Evolutionary conservation across 192 early-diverging fungal species (phyloP), one percentile per base, ranked within the genome.

Genomic region (Coemansia asiatica): DNA sequence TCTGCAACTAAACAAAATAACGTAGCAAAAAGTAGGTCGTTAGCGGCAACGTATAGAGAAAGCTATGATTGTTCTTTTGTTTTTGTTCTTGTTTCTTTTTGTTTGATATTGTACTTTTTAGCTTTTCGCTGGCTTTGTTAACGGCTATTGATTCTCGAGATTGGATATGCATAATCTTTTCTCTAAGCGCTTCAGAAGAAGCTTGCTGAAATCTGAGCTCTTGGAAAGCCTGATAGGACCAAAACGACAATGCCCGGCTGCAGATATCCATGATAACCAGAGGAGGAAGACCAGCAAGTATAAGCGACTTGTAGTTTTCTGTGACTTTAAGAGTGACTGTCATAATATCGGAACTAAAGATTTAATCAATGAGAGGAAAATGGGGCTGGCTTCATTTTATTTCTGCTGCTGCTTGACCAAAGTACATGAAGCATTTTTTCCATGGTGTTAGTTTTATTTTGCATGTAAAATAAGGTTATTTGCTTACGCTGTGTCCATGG

Each of bases 211-310:
- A 67, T 15, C 56, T 79, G 68, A 75, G 22, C 38, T 89, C 90
- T 36, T 89, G 90, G 0, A 88, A 73, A 0, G 71, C 70, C 60
- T 91, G 90, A 63, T 89, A 89, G 1, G 86, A 81, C 77, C 86
- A 89, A 51, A 91, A 91, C 0, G 85, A 82, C 18, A 90, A 68
- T 1, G 83, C 86, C 4, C 86, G 84, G 26, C 80, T 81, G 50
- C 86, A 87, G 12, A 90, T 90, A 56, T 89, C 90, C 74, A 86
- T 68, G 9, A 91, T 79, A 19, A 81, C 63, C 29, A 83, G 74
- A 1, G 90, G 90, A 13, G 76, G 68, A n/a, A 91, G 67, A 18
- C 88, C 90, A 21, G 88, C 87, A 35, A 91, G 81, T 23, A 89
- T 83, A 9, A 84, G 81, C 18, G 87, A 84, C 72, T 87, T 88